Base-by-base conservation (phyloP, 192 early-diverging fungal species). In the Coemansia sp. region DNA sequence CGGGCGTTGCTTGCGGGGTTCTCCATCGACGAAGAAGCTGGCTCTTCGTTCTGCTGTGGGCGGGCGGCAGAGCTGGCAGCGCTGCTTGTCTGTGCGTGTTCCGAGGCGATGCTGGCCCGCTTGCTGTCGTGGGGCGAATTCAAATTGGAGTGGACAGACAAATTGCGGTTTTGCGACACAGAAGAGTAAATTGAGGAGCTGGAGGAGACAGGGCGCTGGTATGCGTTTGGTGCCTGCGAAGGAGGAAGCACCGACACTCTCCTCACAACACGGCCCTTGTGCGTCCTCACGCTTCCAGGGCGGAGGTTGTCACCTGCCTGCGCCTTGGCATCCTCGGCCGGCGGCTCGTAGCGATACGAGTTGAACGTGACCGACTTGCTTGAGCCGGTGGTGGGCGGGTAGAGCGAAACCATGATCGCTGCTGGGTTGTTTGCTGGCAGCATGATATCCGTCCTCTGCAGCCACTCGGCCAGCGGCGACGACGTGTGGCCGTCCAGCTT, bases 371-470 rank as follows among this genome's bases (percentile, higher is more conserved):
- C 31, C 22, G 50, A 28, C 65, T 62, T 67, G 53, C 65, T 58
- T 25, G 57, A 59, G 62, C 36, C 55, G 41, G 61, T 36, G 2
- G 73, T 36, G 2, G 73, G 73, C 59, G 67, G 74, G 52, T 44
- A 58, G 17, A 67, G 74, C 55, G 42, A 44, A 29, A 55, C 67
- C 63, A 68, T 68, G 42, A 48, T 50, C n/a, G 62, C 34, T 20
- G 61, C 56, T 5, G 47, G 42, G 52, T 62, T 68, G 67, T 57
- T 62, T 6, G 70, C 42, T 20, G 76, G 70, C 63, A 63, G 61
- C 50, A 67, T 56, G 45, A 69, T 59, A 48, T 74, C 71, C 6
- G 77, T 70, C n/a, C 71, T 70, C 37, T 69, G 60, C 50, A 79
- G 66, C 77, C 77, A 79, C 34, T 68, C 71, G n/a, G 60, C 61